Base-by-base conservation (phyloP, 208 protist genomes). In the Wallacemonas collosoma region DNA sequence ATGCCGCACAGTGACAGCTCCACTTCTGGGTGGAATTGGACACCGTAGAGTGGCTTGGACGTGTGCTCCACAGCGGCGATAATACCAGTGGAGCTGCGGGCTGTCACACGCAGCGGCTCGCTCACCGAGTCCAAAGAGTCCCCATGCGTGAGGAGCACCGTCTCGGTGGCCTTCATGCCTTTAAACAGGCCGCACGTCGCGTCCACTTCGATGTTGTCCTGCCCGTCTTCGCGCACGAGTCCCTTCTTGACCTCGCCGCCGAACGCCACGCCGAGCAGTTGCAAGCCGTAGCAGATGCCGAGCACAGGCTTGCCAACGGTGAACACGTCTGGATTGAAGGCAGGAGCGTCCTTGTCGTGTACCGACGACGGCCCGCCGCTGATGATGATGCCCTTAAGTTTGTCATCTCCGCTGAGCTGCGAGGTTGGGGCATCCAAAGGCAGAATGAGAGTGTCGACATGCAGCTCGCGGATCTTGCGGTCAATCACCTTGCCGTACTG, bases 11-110 rank as follows among this genome's bases (percentile, higher is more conserved):
- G 79, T n/a, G 97, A 95, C 14, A 99, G 90, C 79, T 98, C 94
- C 26, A 99, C 98, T 72, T 99, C 98, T 2, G 98, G 98, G 77
- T 99, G 98, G 80, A 99, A 99, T 90, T 99, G 97, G n/a, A 99
- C 87, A 71, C 94, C 97, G 77, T 89, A 98, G 3, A 98, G 75
- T 8, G 85, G 82, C 43, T 81, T 69, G 40, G 75, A 64, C 8
- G 43, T 41, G 75, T 98, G 82, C 69, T 96, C 79, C 48, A 97
- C 86, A 1, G 90, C 94, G 26, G 92, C 89, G 54, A 97, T 80
- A 62, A 98, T 89, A 56, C 81, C 66, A n/a, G 82, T 73, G 38
- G 83, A 86, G 70, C 90, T 95, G 45, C 71, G 79, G 17, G 84
- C 91, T 38, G 85, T 91, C 4, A 92, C 80, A 17, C 80, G 72